Base-by-base conservation (phyloP, 2,329 filamentous ascomycete species). In the Pseudogymnoascus sp. region DNA sequence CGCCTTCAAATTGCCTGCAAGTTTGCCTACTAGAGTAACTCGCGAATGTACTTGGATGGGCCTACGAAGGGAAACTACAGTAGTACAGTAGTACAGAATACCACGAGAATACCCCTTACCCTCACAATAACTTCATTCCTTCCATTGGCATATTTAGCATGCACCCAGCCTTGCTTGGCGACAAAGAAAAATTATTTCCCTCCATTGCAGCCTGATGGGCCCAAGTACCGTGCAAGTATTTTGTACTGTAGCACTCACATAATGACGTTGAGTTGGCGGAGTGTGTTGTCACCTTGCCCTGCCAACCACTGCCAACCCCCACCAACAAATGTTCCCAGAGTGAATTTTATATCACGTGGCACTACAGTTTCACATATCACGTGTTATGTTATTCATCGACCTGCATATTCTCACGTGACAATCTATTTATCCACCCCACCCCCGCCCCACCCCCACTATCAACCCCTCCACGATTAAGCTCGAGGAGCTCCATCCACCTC, bases 221-320 rank as follows among this genome's bases (percentile, higher is more conserved):
- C 41, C 41, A 47, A 28, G 41, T 47, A 47, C 41, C 7, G 7
- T 8, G 14, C 41, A 47, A 16, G 41, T 47, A 47, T 47, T 22
- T n/a, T 28, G 3, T 47, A 47, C 41, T 43, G 12, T 4, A 22
- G 1, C 39, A 25, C 20, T n/a, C 4, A n/a, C 25, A 47, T 28
- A 11, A 47, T 47, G 41, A 47, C 41, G 41, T 47, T 47, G 22
- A 47, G 41, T 28, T 47, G 41, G 41, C 22, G 22, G 18, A 28
- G 41, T 47, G 41, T 16, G 41, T 47, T 47, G 41, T 47, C 41
- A 47, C 41, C n/a, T 47, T 47, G 41, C 41, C 41, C 41, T 47
- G 41, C 41, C 41, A 47, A 47, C 22, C 41, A 47, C 22, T 11
- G 39, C 41, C 14, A 47, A 47, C 14, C 20, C 41, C 41, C 41